Percentiles rank a stretch among this genome's conserved stretches.
Evolutionary conservation across 2,329 filamentous ascomycete species (phyloP).

Genomic region (Fusarium sp.): DNA sequence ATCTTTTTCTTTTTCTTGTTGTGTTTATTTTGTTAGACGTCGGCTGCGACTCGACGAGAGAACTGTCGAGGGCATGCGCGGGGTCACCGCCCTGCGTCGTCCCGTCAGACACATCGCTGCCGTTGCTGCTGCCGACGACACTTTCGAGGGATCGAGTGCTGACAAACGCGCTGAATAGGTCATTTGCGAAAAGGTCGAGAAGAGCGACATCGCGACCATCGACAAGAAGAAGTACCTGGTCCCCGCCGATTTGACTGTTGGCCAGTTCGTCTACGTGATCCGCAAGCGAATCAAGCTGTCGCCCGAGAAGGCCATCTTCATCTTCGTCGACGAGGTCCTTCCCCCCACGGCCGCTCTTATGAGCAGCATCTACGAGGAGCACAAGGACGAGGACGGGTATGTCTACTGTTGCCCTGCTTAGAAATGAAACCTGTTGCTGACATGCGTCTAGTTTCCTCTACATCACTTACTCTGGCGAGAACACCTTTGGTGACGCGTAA

Average conservation of each 20-base stretch:
- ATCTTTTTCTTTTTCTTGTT: conserved; percentile 25
- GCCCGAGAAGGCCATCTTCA: conserved; percentile 99
- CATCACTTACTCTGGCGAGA: conserved; percentile 99
- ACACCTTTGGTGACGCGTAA: conserved; percentile 81
- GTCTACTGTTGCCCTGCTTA: conserved; percentile 37
- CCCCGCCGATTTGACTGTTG: conserved; percentile 95
- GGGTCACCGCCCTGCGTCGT: conserved; percentile 32
- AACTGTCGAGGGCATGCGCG: conserved; percentile 15
- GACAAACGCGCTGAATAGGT: conserved; percentile 68
- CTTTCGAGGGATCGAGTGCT: neutral
- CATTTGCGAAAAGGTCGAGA: conserved; percentile 99
- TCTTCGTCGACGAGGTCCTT: conserved; percentile 98
- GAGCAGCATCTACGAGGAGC: conserved; percentile 99
- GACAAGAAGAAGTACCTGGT: conserved; percentile 99
- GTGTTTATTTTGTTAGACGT: conserved; percentile 3
- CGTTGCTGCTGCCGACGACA: neutral
- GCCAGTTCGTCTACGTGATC: conserved; percentile 99
- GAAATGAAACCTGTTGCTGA: conserved; percentile 26
- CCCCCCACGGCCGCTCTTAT: conserved; percentile 97
- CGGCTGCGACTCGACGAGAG: neutral
- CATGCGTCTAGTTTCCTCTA: conserved; percentile 81
- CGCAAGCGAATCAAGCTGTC: conserved; percentile 99
- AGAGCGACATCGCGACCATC: conserved; percentile 98
- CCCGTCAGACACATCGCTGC: neutral
- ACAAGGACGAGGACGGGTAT: conserved; percentile 85